These are phyloP conservation scores for Falciphora oryzae DNA, from an alignment of 2,329 filamentous ascomycete genomes.

Conservation along the genomic window DNA sequence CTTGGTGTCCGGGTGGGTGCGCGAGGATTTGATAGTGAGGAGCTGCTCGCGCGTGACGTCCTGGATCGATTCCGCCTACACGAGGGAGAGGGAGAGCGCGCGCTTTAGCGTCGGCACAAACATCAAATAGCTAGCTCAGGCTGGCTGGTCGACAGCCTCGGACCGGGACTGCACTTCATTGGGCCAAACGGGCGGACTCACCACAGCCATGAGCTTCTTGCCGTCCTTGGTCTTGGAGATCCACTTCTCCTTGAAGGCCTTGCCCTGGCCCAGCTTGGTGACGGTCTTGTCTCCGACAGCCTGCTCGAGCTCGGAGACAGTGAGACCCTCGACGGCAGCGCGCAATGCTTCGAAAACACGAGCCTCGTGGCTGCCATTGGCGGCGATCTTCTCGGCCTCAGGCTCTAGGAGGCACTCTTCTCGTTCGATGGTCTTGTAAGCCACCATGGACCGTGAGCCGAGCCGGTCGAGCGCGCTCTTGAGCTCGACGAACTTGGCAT, in stretches of 20 bases:
- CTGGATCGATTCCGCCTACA: constrained; percentile 63
- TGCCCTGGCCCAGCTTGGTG: constrained; percentile 83
- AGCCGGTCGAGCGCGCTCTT: constrained; percentile 88
- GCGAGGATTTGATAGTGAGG: constrained; percentile 62
- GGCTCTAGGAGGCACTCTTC: constrained; percentile 72
- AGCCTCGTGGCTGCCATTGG: constrained; percentile 75
- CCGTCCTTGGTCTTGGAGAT: constrained; percentile 56
- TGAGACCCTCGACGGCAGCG: constrained; percentile 70
- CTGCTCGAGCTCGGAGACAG: constrained; percentile 66
- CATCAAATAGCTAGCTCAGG: background rate
- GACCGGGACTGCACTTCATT: background rate
- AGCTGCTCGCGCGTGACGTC: constrained; percentile 76
- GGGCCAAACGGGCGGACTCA: constrained; percentile 23
- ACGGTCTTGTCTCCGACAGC: constrained; percentile 64
- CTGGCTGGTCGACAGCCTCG: too few relatives aligned
- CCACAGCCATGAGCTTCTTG: constrained; percentile 45
- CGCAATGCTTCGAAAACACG: constrained; percentile 73
- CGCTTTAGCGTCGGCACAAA: background rate
- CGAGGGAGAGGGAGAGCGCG: background rate
- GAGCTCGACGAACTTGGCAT: constrained; percentile 59
- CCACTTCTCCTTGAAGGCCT: constrained; percentile 82
- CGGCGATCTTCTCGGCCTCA: constrained; percentile 66
- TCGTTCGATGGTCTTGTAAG: constrained; percentile 75
- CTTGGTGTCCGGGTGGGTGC: constrained; percentile 67
- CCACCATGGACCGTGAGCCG: constrained; percentile 76